A percentile compares a stretch with the other conserved stretches of the same genome.
Conservation (phyloP, 2,329 filamentous ascomycete genomes). For the Fusarium austroafricanum region DNA sequence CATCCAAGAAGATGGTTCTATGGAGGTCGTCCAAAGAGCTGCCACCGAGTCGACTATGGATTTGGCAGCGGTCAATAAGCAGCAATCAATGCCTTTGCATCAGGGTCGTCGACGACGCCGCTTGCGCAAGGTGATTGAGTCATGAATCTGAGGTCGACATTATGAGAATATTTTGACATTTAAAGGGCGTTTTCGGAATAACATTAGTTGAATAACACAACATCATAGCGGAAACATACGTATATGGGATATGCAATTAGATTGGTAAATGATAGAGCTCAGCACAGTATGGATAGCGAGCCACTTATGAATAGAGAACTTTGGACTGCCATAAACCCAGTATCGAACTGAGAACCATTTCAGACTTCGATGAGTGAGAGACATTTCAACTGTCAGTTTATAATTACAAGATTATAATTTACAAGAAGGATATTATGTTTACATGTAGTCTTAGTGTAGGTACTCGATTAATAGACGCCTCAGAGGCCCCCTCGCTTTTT, state of each 20-base stretch:
- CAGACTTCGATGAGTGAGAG: too few species aligned
- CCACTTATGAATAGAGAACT: neutral
- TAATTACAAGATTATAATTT: too few species aligned
- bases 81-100: slow-evolving; percentile 25
- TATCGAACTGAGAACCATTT: too few species aligned
- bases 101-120: slow-evolving; percentile 18
- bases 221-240: slow-evolving; percentile 6
- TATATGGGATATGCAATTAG: slow-evolving; percentile 10
- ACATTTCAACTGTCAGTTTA: too few species aligned
- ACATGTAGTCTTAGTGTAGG: too few species aligned
- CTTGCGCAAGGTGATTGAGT: neutral
- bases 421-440: too few species aligned
- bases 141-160: neutral
- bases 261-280: slow-evolving; percentile 8
- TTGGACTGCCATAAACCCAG: too few species aligned
- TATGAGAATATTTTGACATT: neutral
- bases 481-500: too few species aligned
- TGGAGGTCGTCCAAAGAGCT: slow-evolving; percentile 16
- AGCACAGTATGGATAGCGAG: slow-evolving; percentile 1
- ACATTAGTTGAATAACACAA: neutral
- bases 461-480: too few species aligned
- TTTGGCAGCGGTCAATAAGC: slow-evolving; percentile 12
- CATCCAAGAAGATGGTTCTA: neutral
- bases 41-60: slow-evolving; percentile 15
- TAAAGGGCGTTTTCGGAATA: slow-evolving; percentile 3